Evolutionary conservation across 345 rosid genomes (phyloP), one percentile per base, ranked within the genome.

Genomic region (Leavenworthia alabamica): DNA sequence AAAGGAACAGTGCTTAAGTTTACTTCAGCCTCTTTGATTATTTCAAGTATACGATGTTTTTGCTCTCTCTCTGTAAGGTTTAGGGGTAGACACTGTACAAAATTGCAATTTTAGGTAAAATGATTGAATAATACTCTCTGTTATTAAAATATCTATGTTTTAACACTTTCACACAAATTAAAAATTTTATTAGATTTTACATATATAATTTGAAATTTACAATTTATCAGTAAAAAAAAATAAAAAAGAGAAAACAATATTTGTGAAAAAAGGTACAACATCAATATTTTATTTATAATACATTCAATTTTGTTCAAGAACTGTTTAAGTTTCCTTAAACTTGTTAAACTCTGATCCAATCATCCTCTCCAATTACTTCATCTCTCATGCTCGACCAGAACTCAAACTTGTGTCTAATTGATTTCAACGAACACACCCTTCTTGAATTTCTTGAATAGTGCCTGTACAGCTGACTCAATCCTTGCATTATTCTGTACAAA

Each of bases 361-460:
- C 43, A 43, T 14, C 43, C 20, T 60, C 22, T 20, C 22, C 22
- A 2, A 20, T 20, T 20, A 20, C 22, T 20, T 20, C 22, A 1
- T 20, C 56, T 70, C 63, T 61, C 43, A 51, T 6, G 22, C 66
- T 42, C 15, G 11, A 51, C 54, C 17, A 9, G 35, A 45, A 19
- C 44, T 41, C 22, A 36, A 32, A 20, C 8, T 46, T 70, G 64
- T 15, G 56, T 14, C 74, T 68, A 76, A 36, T 59, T 49, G 48
- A 66, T 17, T 51, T 82, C 84, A 7, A 78, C 62, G 36, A 90
- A 77, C 26, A 79, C 75, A 39, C 73, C 79, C 0, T 68, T 76
- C 46, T 70, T 79, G 70, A 81, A 77, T 70, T 80, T 85, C 68
- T 85, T 83, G 80, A 59, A 5, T 57, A 90, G 68, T 8, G 81